Base-by-base conservation (phyloP, 2,329 filamentous ascomycete species). In the Diatrype stigma region DNA sequence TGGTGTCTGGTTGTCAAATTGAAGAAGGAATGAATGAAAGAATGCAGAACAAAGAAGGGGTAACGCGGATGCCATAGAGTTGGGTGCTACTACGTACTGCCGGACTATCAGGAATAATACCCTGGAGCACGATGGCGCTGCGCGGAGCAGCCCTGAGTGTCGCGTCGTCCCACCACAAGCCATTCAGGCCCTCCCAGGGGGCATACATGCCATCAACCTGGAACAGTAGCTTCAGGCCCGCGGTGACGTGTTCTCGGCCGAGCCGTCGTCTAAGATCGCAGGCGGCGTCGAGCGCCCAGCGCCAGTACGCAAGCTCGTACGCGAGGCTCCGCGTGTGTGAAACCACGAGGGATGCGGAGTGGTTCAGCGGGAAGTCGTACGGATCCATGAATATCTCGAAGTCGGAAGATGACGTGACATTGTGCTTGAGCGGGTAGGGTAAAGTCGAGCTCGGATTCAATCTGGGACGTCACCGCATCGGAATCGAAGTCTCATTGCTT, bases 341-440 rank as follows among this genome's bases (percentile, higher is more conserved):
- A n/a, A n/a, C 42, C 8, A 54, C 34, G 2, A 67, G 56, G 2
- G 51, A 58, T 0, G 72, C 73, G 0, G 63, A 69, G 48, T 75
- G 73, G 26, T 71, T 69, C 5, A 60, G 49, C 0, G 69, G 67
- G 17, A 70, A 70, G 17, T 73, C 66, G 23, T 70, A 73, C 4
- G 68, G 61, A 0, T 72, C 73, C 0, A 68, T 71, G 30, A 73
- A 75, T 11, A 71, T 69, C 45, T 75, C 68, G 23, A 71, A 75
- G 51, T 76, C 75, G 53, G 72, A 72, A n/a, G 64, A 63, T 3
- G 66, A 66, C 6, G 37, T 40, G 19, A 40, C 17, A 2, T 63
- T 63, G 42, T 73, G 69, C 2, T 71, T 62, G 1, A 69, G 70
- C 0, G 70, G 70, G 40, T 73, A 76, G 0, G 73, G 71, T 47